phyloP scores from a whole-genome alignment of 176 grass and related monocot species.

The Triticum dicoccoides region DNA sequence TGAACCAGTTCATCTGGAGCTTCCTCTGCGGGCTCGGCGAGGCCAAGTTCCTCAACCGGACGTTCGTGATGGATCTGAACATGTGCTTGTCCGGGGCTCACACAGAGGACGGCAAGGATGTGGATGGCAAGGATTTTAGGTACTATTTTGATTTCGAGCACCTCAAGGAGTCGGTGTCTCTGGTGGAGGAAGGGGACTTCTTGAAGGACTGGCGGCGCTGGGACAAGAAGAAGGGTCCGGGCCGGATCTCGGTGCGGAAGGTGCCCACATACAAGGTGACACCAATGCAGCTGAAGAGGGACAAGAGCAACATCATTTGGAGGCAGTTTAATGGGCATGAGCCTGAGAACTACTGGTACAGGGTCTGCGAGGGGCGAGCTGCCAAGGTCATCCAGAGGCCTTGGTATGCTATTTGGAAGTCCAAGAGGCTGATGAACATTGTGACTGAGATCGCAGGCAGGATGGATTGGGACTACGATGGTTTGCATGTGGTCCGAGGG shows the following conservation, averaged over 20 bases:
- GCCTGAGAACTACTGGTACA: constrained; percentile 98
- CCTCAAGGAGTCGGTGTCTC: constrained; percentile 61
- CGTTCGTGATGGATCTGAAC: constrained; percentile 81
- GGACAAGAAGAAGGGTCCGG: constrained; percentile 75
- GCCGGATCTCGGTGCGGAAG: constrained; percentile 69
- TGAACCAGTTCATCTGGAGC: constrained; percentile 95
- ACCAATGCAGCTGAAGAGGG: constrained; percentile 90
- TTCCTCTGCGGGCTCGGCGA: constrained; percentile 90
- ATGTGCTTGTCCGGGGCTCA: constrained; percentile 74
- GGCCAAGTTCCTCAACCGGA: constrained; percentile 91
- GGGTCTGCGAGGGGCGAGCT: constrained; percentile 82
- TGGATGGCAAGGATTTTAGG: constrained; percentile 85
- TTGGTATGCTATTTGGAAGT: constrained; percentile 91
- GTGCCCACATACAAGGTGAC: constrained; percentile 78
- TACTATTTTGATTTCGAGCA: constrained; percentile 98
- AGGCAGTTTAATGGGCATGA: constrained; percentile 81
- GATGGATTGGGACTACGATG: constrained; percentile 92
- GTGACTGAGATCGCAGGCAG: constrained; percentile 78
- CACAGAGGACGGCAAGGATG: constrained; percentile 69
- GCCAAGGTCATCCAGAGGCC: constrained; percentile 81
- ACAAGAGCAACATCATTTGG: constrained; percentile 80
- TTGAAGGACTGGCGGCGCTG: constrained; percentile 69
- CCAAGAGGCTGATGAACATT: constrained; percentile 93
- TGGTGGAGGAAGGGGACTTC: constrained; percentile 83
- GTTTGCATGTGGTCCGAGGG: constrained; percentile 76